Base-by-base conservation (phyloP, 2,329 filamentous ascomycete genomes). In the Fusarium lateritium region DNA sequence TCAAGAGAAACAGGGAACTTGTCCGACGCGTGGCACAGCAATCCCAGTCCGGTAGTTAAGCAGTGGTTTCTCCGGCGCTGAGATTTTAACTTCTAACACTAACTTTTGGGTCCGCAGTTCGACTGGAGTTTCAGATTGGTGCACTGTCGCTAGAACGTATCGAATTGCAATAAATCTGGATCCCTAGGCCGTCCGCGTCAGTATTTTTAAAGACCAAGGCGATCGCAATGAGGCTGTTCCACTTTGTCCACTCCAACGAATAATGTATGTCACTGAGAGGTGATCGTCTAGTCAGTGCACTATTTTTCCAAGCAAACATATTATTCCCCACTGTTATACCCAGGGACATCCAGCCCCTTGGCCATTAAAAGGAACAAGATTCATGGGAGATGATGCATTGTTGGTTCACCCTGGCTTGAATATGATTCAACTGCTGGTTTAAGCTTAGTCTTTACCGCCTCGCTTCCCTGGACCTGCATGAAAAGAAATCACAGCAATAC, bases 21-120 rank as follows among this genome's bases (percentile, higher is more conserved):
- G 39, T 28, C 58, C 58, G 58, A 63, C 60, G 58, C 59, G 61
- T 63, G 54, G 21, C 52, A 58, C 24, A 38, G 40, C 17, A n/a
- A 42, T 46, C 31, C 21, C 22, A 47, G 28, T 28, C n/a, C 53
- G 51, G 52, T 33, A 59, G 52, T 47, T 56, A 36, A 31, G 28
- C 28, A 31, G 10, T 31, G 28, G 28, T 31, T 31, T 13, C 10
- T 31, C 28, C 28, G 28, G 28, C 9, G 9, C 9, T 31, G 10
- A 10, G 28, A 22, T 21, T 46, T 62, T 46, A 46, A 44, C 56
- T 55, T 62, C 58, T 61, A 26, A 28, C 55, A 55, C 56, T 56
- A 54, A 34, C 19, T 31, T 24, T 22, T 44, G 22, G 28, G 17
- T 36, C 39, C 49, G 10, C 10, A 31, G 28, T 31, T 31, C 28